Conservation (phyloP, 441 rosid genomes). For the Arabidopsis hybrid region DNA sequence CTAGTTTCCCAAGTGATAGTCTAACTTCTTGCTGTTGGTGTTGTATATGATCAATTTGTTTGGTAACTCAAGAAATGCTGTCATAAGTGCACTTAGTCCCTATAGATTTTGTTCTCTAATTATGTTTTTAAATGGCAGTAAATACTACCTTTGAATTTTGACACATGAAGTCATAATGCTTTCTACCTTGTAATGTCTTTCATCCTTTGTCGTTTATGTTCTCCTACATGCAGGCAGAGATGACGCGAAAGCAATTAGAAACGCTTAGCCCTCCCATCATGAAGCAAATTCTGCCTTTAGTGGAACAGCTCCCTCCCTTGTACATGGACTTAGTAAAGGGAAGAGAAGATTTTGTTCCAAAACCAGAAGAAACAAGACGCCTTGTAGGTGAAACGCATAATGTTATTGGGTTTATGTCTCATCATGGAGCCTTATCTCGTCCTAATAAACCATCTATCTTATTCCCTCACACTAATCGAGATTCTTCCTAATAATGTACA, state of each 20-base stretch:
- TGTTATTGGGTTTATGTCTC: slow-evolving; percentile 1
- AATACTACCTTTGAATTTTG: slow-evolving; percentile 25
- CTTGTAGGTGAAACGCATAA: slow-evolving; percentile 64
- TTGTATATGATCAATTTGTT: slow-evolving; percentile 10
- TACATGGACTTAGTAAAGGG: slow-evolving; percentile 94
- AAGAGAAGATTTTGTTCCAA: slow-evolving; percentile 92
- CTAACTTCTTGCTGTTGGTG: slow-evolving; percentile 7
- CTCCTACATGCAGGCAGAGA: slow-evolving; percentile 76
- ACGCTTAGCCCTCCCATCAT: slow-evolving; percentile 87
- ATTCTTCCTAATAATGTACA: slow-evolving; percentile 47
- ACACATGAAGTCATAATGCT: neutral
- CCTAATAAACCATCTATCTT: neutral
- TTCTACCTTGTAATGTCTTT: too few relatives aligned
- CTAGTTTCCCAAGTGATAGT: neutral
- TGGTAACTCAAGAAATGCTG: slow-evolving; percentile 12
- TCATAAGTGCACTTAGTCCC: neutral
- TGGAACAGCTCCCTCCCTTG: slow-evolving; percentile 94
- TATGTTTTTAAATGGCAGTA: neutral
- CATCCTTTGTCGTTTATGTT: neutral
- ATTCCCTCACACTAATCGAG: neutral
- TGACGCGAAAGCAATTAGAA: slow-evolving; percentile 90
- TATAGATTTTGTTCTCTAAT: neutral
- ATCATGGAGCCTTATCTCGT: neutral
- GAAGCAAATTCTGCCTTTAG: slow-evolving; percentile 95
- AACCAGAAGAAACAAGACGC: slow-evolving; percentile 94